These are phyloP conservation scores for Ettlia oleoabundans DNA, from an alignment of 139 green algal genomes.

Conservation along the genomic window DNA sequence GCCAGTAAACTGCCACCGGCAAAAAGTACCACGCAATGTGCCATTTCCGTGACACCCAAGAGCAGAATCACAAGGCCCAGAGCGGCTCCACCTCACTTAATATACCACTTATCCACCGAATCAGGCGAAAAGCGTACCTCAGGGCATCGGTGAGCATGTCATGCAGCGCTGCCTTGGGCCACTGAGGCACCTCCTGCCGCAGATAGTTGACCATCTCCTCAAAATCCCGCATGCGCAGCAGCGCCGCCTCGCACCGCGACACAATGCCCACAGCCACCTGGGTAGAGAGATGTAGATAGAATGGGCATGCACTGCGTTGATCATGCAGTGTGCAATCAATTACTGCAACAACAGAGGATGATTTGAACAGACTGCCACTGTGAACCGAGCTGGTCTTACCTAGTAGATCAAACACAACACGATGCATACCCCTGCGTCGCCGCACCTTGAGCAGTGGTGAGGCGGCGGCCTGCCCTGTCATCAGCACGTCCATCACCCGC, in stretches of 20 bases:
- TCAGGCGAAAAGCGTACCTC: neutral
- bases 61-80: no score
- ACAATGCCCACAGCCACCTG: constrained; percentile 67
- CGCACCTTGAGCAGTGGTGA: constrained; percentile 72
- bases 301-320: no score
- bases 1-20: no score
- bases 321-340: no score
- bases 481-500: constrained; percentile 79
- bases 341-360: no score
- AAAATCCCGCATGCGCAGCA: constrained; percentile 68
- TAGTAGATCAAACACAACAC: neutral
- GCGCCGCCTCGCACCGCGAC: constrained; percentile 30
- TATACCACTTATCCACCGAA: no score
- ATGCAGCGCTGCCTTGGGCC: constrained; percentile 44
- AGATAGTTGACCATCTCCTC: constrained; percentile 72
- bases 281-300: no score
- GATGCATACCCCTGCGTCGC: neutral
- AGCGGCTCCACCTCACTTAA: no score
- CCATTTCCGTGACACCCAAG: no score
- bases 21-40: no score
- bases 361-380: no score
- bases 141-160: constrained; percentile 50
- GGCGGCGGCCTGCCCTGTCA: constrained; percentile 62
- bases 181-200: constrained; percentile 60
- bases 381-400: no score